Evolutionary conservation across 1,139 yeast genomes (phyloP).

Genomic region (Chernovozyma sophiae-reginae): DNA sequence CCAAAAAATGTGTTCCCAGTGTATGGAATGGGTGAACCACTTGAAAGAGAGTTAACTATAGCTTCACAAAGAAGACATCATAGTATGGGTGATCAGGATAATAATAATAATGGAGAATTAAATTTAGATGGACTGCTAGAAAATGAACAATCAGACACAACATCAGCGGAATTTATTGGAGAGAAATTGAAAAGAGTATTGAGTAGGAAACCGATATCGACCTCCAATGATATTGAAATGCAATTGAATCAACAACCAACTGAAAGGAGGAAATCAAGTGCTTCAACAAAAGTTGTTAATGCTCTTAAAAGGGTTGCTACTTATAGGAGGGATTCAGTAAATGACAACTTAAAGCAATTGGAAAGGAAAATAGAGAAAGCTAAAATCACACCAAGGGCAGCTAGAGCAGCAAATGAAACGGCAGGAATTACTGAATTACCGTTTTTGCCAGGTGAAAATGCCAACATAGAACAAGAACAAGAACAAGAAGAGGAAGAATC

Average conservation of each 20-base stretch:
- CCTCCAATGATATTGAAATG: constrained; percentile 1
- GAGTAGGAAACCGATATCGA: constrained; percentile 10
- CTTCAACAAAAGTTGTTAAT: background rate
- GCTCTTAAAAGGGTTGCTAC: background rate
- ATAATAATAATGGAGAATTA: background rate
- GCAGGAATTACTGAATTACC: constrained; percentile 14
- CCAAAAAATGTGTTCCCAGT: constrained; percentile 81
- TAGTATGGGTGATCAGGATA: background rate
- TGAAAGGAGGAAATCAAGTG: background rate
- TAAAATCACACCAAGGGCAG: constrained; percentile 14
- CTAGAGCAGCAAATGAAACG: constrained; percentile 15
- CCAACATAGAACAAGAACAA: background rate
- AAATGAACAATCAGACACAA: background rate
- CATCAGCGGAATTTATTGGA: constrained; percentile 30
- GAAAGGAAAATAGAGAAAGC: constrained; percentile 14
- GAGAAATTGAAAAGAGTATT: constrained; percentile 20
- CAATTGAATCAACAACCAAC: background rate
- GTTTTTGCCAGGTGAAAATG: background rate
- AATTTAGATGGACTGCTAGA: background rate
- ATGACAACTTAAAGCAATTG: constrained; percentile 8
- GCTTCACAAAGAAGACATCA: background rate
- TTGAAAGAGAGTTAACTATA: constrained; percentile 44
- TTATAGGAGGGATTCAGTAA: background rate
- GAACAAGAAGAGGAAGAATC: background rate
- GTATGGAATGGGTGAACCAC: constrained; percentile 67